Evolutionary conservation across 108 stramenopile species (phyloP), one percentile per base, ranked within the genome.

Genomic region (Skeletonema costatum): DNA sequence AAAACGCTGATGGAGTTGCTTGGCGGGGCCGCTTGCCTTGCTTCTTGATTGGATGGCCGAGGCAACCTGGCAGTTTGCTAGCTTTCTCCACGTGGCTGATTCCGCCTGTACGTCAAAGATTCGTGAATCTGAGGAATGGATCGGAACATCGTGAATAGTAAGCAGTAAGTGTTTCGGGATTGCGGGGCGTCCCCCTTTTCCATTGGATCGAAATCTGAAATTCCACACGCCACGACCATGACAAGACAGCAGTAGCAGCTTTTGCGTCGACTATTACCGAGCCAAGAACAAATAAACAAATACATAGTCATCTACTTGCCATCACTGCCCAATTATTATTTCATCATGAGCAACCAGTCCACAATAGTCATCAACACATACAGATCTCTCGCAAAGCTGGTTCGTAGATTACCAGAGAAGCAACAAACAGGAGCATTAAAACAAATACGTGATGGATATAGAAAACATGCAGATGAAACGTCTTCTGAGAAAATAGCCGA

Each of bases 371-470:
- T 80, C 61, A 58, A 60, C 59, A 86, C 86, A 16, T 93, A 90
- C 65, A 73, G 88, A 36, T 61, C 78, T 19, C 71, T 93, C 58
- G 78, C 75, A 29, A 83, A 78, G 51, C 67, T 93, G 33, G 80
- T 90, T 36, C 67, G 84, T 30, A 74, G 77, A 46, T 48, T 89
- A 42, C 89, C 89, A 17, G 74, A 82, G 64, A 86, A 87, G 17
- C 73, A 84, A 63, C 46, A 77, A 61, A n/a, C 64, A 17, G 80
- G 78, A 32, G 66, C 84, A 60, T 84, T 76, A 81, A 58, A 68
- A 13, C 78, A 90, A 75, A 58, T 91, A 25, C 89, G 93, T 25
- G 68, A 76, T 17, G 66, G 74, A 11, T 93, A 87, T 83, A 79
- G 89, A 25, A 71, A 67, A 70, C 61, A 70, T 35, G 56, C 74